Base-by-base conservation (phyloP, 345 rosid species). In the Lepidium africanum region DNA sequence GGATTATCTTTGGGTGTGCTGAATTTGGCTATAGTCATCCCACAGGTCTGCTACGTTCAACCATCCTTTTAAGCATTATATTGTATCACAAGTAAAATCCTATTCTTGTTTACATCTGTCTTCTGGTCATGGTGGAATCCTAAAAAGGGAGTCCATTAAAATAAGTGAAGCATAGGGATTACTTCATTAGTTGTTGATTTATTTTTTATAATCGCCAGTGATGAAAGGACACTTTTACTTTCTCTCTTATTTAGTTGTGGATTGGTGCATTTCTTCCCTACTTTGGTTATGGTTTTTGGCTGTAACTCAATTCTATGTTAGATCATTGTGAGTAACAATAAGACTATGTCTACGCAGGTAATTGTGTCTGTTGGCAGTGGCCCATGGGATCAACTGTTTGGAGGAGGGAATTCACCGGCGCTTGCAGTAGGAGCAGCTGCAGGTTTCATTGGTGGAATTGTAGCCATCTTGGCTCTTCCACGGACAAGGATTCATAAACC, bases 1-100 rank as follows among this genome's bases (percentile, higher is more conserved):
- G 99, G 99, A 63, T 82, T 91, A 74, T 93, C 96, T 17, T 81
- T 94, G 93, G 99, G 99, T 48, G 97, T 94, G 59, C 75, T 91
- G 63, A 94, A 94, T 79, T 82, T 91, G 78, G 99, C 97, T 43
- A 82, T 91, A 59, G 97, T 94, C 72, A 81, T 91, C 61, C 99
- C 99, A 55, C 99, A 94, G 96, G 99, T 94, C 67, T 33, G 56
- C 46, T 56, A 40, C 0, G n/a, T 54, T 41, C 62, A 13, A 40
- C n/a, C 19, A 30, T 66, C 40, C 32, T n/a, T 47, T 42, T 16
- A 21, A 32, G 53, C 16, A 33, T 39, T 54, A 32, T 32, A 47
- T 45, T 1, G 7, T 46, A 36, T n/a, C 19, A 1, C 51, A 16
- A 35, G 35, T 65, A 41, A 35, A 5, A 38, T 13, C 50, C 23